Evolutionary conservation across 805 yeast species (phyloP).

Genomic region (Candida suzukii): DNA sequence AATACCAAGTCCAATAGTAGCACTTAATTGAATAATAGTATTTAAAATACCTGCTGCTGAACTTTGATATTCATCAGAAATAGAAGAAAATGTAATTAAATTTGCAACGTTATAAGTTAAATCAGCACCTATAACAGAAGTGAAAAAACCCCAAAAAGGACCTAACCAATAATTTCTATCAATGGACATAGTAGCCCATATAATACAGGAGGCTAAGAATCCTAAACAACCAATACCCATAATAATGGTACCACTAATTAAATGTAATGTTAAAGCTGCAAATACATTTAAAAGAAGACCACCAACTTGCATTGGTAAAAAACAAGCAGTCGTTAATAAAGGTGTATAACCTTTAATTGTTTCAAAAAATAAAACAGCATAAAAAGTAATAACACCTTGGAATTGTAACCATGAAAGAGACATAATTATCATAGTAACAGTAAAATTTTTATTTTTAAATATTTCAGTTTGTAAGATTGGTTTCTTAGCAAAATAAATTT

Average conservation of each 20-base stretch:
- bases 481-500: constrained; percentile 24
- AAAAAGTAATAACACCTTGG: constrained; percentile 27
- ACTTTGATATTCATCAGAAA: constrained; percentile 25
- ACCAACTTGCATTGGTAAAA: constrained; percentile 29
- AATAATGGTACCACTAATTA: constrained; percentile 28
- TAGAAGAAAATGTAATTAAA: constrained; percentile 29
- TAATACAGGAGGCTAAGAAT: constrained; percentile 23
- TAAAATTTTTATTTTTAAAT: constrained; percentile 29
- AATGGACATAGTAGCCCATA: constrained; percentile 29
- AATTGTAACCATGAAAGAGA: constrained; percentile 30
- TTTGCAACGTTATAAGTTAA: constrained; percentile 33
- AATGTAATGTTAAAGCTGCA: constrained; percentile 31
- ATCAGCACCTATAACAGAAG: constrained; percentile 34
- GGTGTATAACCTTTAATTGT: constrained; percentile 27
- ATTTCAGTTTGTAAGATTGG: constrained; percentile 36
- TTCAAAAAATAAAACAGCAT: constrained; percentile 31
- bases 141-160: constrained; percentile 29
- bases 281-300: constrained; percentile 31
- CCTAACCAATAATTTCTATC: constrained; percentile 31
- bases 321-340: constrained; percentile 28
- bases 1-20: constrained; percentile 30
- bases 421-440: constrained; percentile 26
- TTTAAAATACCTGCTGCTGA: constrained; percentile 35
- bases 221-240: constrained; percentile 22
- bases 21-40: constrained; percentile 28